Percentiles rank a stretch among this genome's conserved stretches.
phyloP scores from a whole-genome alignment of 1,284 basidiomycete genomes.

The Spongispora temasekensis region DNA sequence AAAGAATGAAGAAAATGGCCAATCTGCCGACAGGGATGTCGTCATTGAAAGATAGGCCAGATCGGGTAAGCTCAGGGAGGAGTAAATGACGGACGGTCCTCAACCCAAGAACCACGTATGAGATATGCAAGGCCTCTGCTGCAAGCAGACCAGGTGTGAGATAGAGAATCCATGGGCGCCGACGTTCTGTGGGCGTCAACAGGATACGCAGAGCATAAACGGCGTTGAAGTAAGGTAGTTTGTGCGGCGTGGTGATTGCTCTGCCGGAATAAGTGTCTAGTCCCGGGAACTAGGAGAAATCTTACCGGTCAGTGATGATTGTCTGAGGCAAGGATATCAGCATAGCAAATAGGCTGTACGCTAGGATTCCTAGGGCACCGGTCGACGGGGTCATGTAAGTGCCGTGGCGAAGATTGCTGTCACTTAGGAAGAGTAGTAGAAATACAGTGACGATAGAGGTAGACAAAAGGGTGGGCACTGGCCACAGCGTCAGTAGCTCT shows the following conservation, averaged over 20 bases:
- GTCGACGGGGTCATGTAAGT: slow-evolving; percentile 72
- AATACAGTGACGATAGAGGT: slow-evolving; percentile 60
- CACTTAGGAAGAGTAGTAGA: slow-evolving; percentile 53
- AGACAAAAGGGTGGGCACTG: slow-evolving; percentile 74
- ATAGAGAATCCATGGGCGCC: slow-evolving; percentile 80
- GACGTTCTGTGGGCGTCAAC: slow-evolving; percentile 81
- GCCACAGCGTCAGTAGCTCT: slow-evolving; percentile 12
- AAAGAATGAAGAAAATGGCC: slow-evolving; percentile 60
- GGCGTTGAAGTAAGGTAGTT: slow-evolving; percentile 66
- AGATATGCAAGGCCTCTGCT: slow-evolving; percentile 66
- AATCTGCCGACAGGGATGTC: slow-evolving; percentile 51
- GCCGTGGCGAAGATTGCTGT: slow-evolving; percentile 59
- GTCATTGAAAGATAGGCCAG: slow-evolving; percentile 32
- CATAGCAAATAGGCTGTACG: slow-evolving; percentile 67
- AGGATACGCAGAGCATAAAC: slow-evolving; percentile 69
- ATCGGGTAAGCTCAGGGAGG: slow-evolving; percentile 51
- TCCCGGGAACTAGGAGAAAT: background rate
- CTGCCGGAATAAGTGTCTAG: slow-evolving; percentile 39
- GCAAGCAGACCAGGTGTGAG: slow-evolving; percentile 81
- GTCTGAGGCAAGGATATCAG: slow-evolving; percentile 79
- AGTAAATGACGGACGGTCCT: slow-evolving; percentile 66
- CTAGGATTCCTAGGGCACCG: slow-evolving; percentile 62
- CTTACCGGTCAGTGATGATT: slow-evolving; percentile 78
- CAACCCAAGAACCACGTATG: slow-evolving; percentile 68
- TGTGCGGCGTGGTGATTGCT: slow-evolving; percentile 85